A percentile compares a stretch with the other conserved stretches of the same genome.
These are phyloP conservation scores for Clitopilus passeckerianus DNA, from an alignment of 768 basidiomycete species.

Conservation along the genomic window DNA sequence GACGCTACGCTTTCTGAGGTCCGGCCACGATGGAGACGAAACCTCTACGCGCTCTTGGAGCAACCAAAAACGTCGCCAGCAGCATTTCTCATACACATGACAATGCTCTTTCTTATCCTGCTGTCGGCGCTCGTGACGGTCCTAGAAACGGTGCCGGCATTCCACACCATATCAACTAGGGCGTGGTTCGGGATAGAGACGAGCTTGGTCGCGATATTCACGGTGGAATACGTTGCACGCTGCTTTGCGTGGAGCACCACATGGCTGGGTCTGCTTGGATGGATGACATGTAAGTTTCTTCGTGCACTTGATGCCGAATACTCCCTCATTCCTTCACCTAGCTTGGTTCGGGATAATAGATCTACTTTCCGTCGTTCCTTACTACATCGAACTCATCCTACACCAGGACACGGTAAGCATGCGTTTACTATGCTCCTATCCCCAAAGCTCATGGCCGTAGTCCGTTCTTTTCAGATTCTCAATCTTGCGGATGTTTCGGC, in stretches of 20 bases:
- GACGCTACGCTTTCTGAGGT: slow-evolving; percentile 28
- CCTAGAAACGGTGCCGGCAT: slow-evolving; percentile 74
- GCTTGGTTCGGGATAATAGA: slow-evolving; percentile 88
- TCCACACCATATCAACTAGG: slow-evolving; percentile 62
- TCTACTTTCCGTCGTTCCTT: slow-evolving; percentile 79
- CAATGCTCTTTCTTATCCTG: slow-evolving; percentile 67
- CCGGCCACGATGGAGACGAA: slow-evolving; percentile 55
- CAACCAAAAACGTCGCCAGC: slow-evolving; percentile 70
- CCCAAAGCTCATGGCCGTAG: slow-evolving; percentile 25
- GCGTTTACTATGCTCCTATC: background rate
- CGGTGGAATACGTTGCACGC: slow-evolving; percentile 75
- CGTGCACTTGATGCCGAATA: slow-evolving; percentile 14
- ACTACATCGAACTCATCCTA: slow-evolving; percentile 81
- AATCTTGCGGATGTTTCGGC: slow-evolving; percentile 84
- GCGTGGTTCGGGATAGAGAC: slow-evolving; percentile 90
- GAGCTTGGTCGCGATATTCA: slow-evolving; percentile 78
- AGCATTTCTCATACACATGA: slow-evolving; percentile 73
- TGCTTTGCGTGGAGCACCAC: slow-evolving; percentile 72
- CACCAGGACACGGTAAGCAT: slow-evolving; percentile 79
- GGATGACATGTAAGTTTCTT: slow-evolving; percentile 56
- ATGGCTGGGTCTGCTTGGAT: slow-evolving; percentile 55
- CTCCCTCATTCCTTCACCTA: slow-evolving; percentile 8
- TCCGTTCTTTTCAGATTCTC: slow-evolving; percentile 88
- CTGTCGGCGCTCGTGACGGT: slow-evolving; percentile 73
- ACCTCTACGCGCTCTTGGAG: slow-evolving; percentile 70